Conservation (phyloP, 139 green algal species). For the Coccomyxa sp. region DNA sequence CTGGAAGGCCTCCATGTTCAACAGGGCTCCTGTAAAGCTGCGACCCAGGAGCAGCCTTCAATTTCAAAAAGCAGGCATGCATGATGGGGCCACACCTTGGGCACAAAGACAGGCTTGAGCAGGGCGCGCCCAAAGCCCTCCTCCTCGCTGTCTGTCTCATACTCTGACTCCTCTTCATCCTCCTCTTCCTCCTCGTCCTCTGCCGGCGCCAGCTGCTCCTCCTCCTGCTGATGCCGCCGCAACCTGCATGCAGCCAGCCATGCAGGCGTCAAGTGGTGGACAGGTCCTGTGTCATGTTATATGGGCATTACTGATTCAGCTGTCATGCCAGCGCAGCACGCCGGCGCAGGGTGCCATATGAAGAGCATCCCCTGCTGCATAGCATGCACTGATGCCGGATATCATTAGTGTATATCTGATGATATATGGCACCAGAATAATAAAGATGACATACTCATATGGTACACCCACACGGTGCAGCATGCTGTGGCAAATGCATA, state of each 20-base stretch:
- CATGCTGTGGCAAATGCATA: too few species aligned
- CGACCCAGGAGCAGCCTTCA: too few species aligned
- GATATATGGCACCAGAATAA: too few species aligned
- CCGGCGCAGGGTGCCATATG: background rate
- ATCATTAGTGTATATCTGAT: too few species aligned
- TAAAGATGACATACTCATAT: too few species aligned
- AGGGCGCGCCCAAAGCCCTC: slow-evolving; percentile 42
- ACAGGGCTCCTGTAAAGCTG: too few species aligned
- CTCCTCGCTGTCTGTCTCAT: slow-evolving; percentile 72
- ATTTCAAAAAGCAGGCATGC: background rate
- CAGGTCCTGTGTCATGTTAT: background rate
- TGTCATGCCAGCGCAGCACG: background rate
- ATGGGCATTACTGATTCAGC: background rate
- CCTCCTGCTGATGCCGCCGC: slow-evolving; percentile 30
- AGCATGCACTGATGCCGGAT: too few species aligned
- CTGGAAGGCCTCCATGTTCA: too few species aligned
- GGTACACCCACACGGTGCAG: too few species aligned
- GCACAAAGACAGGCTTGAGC: slow-evolving; percentile 85
- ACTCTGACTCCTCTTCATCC: slow-evolving; percentile 48
- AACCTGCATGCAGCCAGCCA: slow-evolving; percentile 6
- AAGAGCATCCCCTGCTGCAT: background rate
- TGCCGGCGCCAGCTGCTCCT: slow-evolving; percentile 27
- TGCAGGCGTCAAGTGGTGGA: background rate
- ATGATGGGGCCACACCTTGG: slow-evolving; percentile 47
- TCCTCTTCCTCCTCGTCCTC: slow-evolving; percentile 16